These are phyloP conservation scores for Pyrenopolyporus hunteri DNA, from an alignment of 495 filamentous ascomycete species.

Conservation along the genomic window DNA sequence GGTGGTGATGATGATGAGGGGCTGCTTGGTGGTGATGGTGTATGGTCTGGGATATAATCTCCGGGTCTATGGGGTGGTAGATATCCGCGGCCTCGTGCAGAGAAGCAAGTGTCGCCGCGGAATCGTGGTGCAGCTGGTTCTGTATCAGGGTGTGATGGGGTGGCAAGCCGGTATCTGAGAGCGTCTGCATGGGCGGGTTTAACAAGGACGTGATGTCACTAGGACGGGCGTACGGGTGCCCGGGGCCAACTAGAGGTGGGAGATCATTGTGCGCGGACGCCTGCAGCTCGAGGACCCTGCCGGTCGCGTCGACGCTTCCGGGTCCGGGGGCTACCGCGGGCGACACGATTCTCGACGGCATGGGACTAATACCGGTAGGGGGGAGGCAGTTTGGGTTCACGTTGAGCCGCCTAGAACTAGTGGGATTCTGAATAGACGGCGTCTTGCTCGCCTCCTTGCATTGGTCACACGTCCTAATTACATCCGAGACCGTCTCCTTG, in stretches of 20 bases:
- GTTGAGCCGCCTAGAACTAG: slow-evolving; percentile 23
- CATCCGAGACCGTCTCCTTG: slow-evolving; percentile 94
- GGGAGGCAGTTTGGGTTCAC: slow-evolving; percentile 23
- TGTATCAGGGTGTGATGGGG: slow-evolving; percentile 39
- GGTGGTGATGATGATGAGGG: slow-evolving; percentile 31
- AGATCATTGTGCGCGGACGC: slow-evolving; percentile 25
- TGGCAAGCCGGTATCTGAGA: slow-evolving; percentile 39
- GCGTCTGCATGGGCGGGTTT: slow-evolving; percentile 37
- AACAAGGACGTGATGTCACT: slow-evolving; percentile 46
- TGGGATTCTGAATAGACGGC: slow-evolving; percentile 33
- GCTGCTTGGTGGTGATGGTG: slow-evolving; percentile 25
- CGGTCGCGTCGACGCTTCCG: slow-evolving; percentile 23
- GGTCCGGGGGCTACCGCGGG: slow-evolving; percentile 25
- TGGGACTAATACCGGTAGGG: slow-evolving; percentile 1
- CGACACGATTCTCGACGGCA: slow-evolving; percentile 29
- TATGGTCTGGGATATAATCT: slow-evolving; percentile 52
- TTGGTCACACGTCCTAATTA: slow-evolving; percentile 89
- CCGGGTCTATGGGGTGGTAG: slow-evolving; percentile 59
- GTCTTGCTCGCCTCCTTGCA: slow-evolving; percentile 82
- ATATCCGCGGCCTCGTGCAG: slow-evolving; percentile 36
- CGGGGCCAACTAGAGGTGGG: slow-evolving; percentile 35
- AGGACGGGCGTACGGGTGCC: slow-evolving; percentile 45
- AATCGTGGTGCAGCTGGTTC: slow-evolving; percentile 40
- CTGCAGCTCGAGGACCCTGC: slow-evolving; percentile 41
- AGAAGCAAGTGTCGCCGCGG: slow-evolving; percentile 35